Base-by-base conservation (phyloP, 805 yeast species). In the Candida germanica region DNA sequence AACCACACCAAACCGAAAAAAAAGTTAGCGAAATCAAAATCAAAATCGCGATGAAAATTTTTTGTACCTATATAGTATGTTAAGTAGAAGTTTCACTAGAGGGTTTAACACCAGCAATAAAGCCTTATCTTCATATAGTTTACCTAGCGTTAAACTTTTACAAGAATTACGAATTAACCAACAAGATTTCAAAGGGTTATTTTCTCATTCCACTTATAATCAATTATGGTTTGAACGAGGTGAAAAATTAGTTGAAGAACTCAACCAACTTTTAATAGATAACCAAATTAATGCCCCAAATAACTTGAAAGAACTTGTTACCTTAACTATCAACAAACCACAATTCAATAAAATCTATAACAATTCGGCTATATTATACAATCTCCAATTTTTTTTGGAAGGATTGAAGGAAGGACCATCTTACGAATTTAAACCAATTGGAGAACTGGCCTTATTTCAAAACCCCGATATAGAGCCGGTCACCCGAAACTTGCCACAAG, bases 331-430 rank as follows among this genome's bases (percentile, higher is more conserved):
- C 32, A 65, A 63, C 44, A 66, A 67, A 39, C 75, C 73, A 22
- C 69, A 63, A 36, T 66, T 73, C 43, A 56, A 59, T 36, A 61
- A 60, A 24, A 58, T 74, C 31, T 70, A 69, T 47, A 60, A 71
- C 34, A 54, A 66, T 31, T 71, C 79, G 5, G 55, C 78, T 4
- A 50, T 66, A 18, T 62, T 76, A 38, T 70, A 71, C 59, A 74
- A 71, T 51, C 51, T 69, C 35, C 75, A 66, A 44, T 75, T 73
- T 40, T 66, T 65, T 46, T 56, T 75, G 33, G 77, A 75, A 35
- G 58, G 71, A 4, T 55, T 76, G 39, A 58, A 54, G 37, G 44
- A 41, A 34, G 24, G 35, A n/a, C 59, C 58, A 11, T 33, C 42
- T 18, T 37, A 40, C 5, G 34, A 33, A 6, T 25, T 27, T 41